Evolutionary conservation across 78 protist species (phyloP).

Genomic region (Polysphondylium violaceum): DNA sequence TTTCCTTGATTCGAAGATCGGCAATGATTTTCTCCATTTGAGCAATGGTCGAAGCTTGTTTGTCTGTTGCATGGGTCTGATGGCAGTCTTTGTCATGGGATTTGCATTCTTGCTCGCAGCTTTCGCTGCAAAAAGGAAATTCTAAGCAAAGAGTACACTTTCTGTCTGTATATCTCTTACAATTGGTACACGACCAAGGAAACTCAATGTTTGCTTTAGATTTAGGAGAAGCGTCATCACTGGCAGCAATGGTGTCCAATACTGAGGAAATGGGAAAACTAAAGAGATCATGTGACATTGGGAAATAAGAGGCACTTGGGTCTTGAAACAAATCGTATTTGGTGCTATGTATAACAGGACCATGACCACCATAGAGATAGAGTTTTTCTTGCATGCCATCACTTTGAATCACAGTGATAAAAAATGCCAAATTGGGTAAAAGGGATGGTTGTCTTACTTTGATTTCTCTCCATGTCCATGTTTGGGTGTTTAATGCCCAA

Average conservation of each 20-base stretch:
- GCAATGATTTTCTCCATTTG: not conserved
- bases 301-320: not conserved
- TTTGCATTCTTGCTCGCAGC: not conserved
- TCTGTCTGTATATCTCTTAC: not conserved
- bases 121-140: not conserved
- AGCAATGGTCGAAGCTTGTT: not conserved
- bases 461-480: not conserved
- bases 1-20: not conserved
- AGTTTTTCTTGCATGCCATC: constrained; percentile 1
- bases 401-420: not conserved
- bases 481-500: not conserved
- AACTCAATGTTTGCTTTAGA: not conserved
- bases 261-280: not conserved
- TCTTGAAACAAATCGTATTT: not conserved
- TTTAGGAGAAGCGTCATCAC: not conserved
- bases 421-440: not conserved
- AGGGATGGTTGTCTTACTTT: not conserved
- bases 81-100: not conserved
- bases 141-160: not conserved
- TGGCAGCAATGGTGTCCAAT: not conserved
- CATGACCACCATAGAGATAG: not conserved
- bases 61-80: not conserved
- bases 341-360: not conserved
- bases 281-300: constrained; percentile 1
- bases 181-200: not conserved